Evolutionary conservation across 179 eudicot species (phyloP).

Genomic region (Drosera spatulata): DNA sequence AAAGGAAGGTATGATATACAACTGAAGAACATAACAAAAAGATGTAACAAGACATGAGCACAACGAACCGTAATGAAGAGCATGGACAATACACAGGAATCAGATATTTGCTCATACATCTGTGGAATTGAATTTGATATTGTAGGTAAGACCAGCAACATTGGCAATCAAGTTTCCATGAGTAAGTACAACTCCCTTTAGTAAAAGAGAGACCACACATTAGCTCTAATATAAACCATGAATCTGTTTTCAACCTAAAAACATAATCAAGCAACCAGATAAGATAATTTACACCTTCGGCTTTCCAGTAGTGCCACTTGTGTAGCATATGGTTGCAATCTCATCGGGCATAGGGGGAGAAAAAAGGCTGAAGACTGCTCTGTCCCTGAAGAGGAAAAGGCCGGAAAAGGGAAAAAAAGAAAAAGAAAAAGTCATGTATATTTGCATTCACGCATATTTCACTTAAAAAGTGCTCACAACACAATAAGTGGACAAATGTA

Average conservation of each 20-base stretch:
- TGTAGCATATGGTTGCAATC: constrained; percentile 85
- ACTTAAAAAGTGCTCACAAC: too few species aligned
- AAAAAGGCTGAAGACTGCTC: constrained; percentile 45
- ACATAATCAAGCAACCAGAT: too few species aligned
- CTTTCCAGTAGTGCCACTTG: constrained; percentile 98
- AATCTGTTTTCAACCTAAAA: too few species aligned
- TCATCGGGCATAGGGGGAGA: constrained; percentile 77
- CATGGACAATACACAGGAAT: too few species aligned
- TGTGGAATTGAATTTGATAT: constrained; percentile 32
- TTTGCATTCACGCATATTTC: too few species aligned
- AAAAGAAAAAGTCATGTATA: not conserved
- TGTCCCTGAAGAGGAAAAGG: constrained; percentile 43
- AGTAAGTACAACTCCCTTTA: constrained; percentile 79
- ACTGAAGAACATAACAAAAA: constrained; percentile 19
- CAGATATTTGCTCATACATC: constrained; percentile 50
- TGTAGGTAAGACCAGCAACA: constrained; percentile 46
- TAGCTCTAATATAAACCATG: too few species aligned
- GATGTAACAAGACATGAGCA: not conserved
- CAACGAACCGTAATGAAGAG: not conserved
- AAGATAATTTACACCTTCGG: constrained; percentile 57
- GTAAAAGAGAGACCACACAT: not conserved
- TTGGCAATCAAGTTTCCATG: constrained; percentile 81
- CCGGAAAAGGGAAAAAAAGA: not conserved
- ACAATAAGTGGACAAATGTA: too few species aligned
- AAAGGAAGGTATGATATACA: constrained; percentile 94